phyloP scores from a whole-genome alignment of 2,329 filamentous ascomycete genomes.

The Cercospora zeina region DNA sequence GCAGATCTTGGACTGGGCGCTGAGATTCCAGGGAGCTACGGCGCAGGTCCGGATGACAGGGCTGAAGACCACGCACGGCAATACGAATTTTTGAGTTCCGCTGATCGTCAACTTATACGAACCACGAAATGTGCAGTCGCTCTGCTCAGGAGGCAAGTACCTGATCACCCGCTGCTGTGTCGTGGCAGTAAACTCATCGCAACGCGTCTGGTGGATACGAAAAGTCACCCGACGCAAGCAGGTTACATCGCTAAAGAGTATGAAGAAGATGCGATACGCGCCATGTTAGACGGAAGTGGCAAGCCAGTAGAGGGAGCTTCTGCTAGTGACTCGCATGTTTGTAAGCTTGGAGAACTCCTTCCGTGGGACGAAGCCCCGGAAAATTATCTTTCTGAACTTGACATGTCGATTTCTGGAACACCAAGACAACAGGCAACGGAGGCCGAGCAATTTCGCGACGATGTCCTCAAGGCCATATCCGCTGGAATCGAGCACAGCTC shows the following conservation, averaged over 20 bases:
- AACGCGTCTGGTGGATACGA: background rate
- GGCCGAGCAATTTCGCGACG: conserved; percentile 6
- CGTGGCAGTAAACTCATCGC: background rate
- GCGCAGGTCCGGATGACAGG: background rate
- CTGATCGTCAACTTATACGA: conserved; percentile 20
- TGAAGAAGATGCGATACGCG: background rate
- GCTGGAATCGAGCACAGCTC: background rate
- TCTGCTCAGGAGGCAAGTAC: conserved; percentile 17
- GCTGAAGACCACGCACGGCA: background rate
- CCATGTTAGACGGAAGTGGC: background rate
- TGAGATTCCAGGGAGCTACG: background rate
- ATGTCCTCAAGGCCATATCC: background rate
- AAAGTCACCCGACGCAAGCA: background rate
- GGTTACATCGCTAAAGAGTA: background rate
- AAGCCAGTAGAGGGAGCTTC: background rate
- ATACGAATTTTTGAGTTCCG: background rate
- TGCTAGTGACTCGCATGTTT: background rate
- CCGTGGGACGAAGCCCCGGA: background rate
- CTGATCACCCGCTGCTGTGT: conserved; percentile 13
- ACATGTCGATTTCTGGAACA: background rate
- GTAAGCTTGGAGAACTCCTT: background rate
- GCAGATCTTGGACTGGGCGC: conserved; percentile 27
- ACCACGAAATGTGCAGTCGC: conserved; percentile 20
- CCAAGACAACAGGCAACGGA: background rate
- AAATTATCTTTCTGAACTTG: background rate